Conservation (phyloP, 352 stramenopile species). For the Thalassiosira gravida region DNA sequence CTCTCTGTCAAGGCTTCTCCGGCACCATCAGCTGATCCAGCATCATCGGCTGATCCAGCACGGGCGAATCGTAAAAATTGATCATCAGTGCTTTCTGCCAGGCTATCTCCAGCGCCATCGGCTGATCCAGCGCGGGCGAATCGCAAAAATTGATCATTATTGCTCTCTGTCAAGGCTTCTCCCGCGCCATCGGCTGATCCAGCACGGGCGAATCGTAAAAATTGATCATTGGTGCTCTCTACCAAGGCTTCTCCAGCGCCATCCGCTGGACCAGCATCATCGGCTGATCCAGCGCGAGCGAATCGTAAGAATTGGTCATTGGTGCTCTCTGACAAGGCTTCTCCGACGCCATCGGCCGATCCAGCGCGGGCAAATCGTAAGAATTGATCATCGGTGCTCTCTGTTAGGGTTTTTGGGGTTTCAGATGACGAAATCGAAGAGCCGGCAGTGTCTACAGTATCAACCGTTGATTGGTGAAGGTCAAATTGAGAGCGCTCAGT, state of each 20-base stretch:
- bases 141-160: slow-evolving; percentile 14
- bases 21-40: not conserved
- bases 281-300: not conserved
- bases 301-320: slow-evolving; percentile 20
- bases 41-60: not conserved
- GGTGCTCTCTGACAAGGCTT: not conserved
- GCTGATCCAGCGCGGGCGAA: slow-evolving; percentile 13
- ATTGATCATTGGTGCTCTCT: slow-evolving; percentile 24
- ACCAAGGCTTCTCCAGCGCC: not conserved
- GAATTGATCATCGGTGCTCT: slow-evolving; percentile 15
- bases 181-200: not conserved
- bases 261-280: not conserved
- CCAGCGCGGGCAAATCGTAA: not conserved
- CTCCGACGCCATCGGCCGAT: not conserved
- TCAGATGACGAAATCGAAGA: not conserved
- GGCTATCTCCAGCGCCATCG: not conserved
- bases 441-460: not conserved
- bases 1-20: not conserved
- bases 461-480: not conserved
- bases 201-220: slow-evolving; percentile 45
- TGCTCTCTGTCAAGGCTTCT: not conserved
- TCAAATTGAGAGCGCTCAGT: not conserved
- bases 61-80: slow-evolving; percentile 17
- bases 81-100: slow-evolving; percentile 6
- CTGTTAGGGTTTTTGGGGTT: not conserved